Conservation (phyloP, 1,284 basidiomycete genomes). For the Mixia osmundae region DNA sequence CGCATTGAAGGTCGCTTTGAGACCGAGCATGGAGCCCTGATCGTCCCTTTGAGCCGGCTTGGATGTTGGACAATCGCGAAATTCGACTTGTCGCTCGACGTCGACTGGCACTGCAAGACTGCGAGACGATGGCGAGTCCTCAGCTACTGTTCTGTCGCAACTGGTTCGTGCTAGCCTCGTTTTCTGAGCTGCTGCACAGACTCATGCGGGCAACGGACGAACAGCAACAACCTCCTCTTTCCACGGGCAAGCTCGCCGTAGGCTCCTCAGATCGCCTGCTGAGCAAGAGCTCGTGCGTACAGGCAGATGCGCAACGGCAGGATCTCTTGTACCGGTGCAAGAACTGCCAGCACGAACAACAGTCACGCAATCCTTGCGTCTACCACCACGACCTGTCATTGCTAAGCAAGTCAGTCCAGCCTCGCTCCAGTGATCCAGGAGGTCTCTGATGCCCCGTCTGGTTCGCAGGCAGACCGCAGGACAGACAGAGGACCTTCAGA, state of each 20-base stretch:
- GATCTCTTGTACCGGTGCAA: constrained; percentile 81
- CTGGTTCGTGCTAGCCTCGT: background rate
- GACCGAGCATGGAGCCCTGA: constrained; percentile 83
- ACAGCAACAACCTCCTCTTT: constrained; percentile 69
- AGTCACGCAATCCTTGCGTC: constrained; percentile 64
- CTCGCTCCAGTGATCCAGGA: background rate
- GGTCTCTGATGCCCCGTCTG: background rate
- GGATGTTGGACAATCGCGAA: background rate
- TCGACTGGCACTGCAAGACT: background rate
- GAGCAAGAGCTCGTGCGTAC: constrained; percentile 23
- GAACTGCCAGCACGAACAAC: constrained; percentile 72
- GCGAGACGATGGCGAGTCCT: background rate
- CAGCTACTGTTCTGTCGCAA: background rate
- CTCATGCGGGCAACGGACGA: background rate
- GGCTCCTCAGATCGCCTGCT: background rate
- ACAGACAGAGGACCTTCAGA: constrained; percentile 65
- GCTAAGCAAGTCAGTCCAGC: constrained; percentile 63
- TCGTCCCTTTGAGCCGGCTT: no score
- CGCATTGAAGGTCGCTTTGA: constrained; percentile 69
- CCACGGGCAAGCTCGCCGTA: constrained; percentile 26
- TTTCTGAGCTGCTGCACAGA: background rate
- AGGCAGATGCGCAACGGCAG: constrained; percentile 62
- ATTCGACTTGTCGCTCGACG: background rate
- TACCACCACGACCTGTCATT: constrained; percentile 86
- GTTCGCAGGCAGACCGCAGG: constrained; percentile 61